These are phyloP conservation scores for Hyaloscypha hepaticicola DNA, from an alignment of 495 filamentous ascomycete species.

Conservation along the genomic window DNA sequence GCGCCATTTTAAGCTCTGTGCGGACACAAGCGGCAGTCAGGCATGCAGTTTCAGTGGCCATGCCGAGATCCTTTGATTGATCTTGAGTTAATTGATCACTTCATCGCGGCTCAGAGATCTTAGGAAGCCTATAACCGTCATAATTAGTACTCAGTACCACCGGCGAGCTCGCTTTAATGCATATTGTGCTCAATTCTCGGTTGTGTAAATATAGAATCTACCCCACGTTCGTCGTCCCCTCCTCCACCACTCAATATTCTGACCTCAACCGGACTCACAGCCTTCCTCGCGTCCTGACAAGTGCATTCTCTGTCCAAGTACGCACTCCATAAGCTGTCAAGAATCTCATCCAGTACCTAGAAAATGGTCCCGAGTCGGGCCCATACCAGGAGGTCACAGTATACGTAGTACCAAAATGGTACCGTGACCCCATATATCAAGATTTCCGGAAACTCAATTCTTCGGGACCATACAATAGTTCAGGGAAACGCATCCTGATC, in stretches of 20 bases:
- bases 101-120: neutral
- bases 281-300: slow-evolving; percentile 3
- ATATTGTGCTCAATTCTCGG: neutral
- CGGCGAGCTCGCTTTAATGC: neutral
- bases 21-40: neutral
- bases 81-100: neutral
- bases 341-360: slow-evolving; percentile 50
- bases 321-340: slow-evolving; percentile 50
- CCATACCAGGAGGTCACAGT: slow-evolving; percentile 40
- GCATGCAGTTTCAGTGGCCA: neutral
- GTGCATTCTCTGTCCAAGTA: slow-evolving; percentile 7
- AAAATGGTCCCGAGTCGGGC: slow-evolving; percentile 45
- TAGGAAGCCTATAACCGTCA: neutral
- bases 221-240: neutral
- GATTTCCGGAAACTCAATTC: slow-evolving; percentile 18
- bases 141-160: neutral
- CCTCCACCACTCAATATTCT: slow-evolving; percentile 2
- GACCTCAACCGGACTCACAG: slow-evolving; percentile 10
- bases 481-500: slow-evolving; percentile 71
- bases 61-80: neutral
- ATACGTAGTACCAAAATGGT: slow-evolving; percentile 61
- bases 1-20: neutral
- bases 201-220: neutral
- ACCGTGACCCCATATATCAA: slow-evolving; percentile 57
- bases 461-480: slow-evolving; percentile 37